These are phyloP conservation scores for Nemania sp. DNA, from an alignment of 2,329 filamentous ascomycete species.

Conservation along the genomic window DNA sequence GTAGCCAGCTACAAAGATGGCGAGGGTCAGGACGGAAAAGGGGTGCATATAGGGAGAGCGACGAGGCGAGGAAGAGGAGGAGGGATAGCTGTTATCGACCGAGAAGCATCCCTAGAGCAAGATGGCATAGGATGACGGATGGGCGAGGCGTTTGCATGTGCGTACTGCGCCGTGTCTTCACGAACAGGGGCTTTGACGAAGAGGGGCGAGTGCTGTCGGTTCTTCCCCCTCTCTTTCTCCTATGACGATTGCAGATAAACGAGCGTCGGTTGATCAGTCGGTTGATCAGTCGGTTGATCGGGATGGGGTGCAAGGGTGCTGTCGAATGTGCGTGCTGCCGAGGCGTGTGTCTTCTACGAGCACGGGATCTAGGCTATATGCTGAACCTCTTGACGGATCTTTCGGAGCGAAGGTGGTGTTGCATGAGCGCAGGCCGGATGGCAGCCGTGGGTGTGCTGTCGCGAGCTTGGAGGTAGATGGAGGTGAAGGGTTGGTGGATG, in stretches of 20 bases:
- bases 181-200: too few species aligned
- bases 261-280: too few species aligned
- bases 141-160: too few species aligned
- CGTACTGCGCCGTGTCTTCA: too few species aligned
- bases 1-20: slow-evolving; percentile 99
- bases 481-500: too few species aligned
- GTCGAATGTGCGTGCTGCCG: too few species aligned
- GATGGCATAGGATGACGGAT: neutral
- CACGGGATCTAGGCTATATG: too few species aligned
- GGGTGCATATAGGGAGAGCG: slow-evolving; percentile 76
- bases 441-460: slow-evolving; percentile 2
- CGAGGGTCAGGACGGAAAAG: slow-evolving; percentile 92
- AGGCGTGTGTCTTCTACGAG: neutral
- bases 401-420: neutral
- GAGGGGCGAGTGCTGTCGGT: too few species aligned
- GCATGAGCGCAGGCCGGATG: slow-evolving; percentile 4
- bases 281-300: too few species aligned
- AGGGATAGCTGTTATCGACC: slow-evolving; percentile 49
- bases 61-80: slow-evolving; percentile 39
- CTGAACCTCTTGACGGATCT: neutral
- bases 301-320: neutral
- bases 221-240: slow-evolving; percentile 8
- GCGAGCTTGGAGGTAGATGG: neutral
- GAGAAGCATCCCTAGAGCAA: slow-evolving; percentile 34
- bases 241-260: slow-evolving; percentile 12